These are phyloP conservation scores for Candolleomyces eurysporus DNA, from an alignment of 768 basidiomycete genomes.

Conservation along the genomic window DNA sequence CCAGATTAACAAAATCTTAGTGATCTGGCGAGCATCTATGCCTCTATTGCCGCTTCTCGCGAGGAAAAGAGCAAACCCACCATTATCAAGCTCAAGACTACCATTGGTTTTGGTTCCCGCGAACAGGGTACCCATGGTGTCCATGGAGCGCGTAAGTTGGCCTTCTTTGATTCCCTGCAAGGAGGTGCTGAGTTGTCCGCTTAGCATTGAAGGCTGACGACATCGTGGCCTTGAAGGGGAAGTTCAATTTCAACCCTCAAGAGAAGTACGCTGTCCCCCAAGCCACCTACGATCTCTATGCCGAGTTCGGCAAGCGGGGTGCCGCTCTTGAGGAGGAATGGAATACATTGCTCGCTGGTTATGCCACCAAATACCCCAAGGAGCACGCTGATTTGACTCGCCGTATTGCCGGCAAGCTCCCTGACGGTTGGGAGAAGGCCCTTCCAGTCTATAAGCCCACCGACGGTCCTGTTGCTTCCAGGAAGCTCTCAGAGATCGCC, in stretches of 20 bases:
- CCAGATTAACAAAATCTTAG: constrained; percentile 31
- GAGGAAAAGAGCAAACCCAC: constrained; percentile 81
- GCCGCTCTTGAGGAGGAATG: constrained; percentile 73
- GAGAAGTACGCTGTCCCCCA: constrained; percentile 76
- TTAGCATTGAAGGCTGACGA: constrained; percentile 92
- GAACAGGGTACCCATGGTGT: constrained; percentile 92
- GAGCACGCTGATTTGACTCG: constrained; percentile 87
- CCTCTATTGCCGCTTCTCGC: constrained; percentile 77
- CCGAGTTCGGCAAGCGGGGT: constrained; percentile 65
- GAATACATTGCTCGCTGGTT: constrained; percentile 64
- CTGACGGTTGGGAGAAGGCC: constrained; percentile 80
- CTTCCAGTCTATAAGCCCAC: constrained; percentile 83
- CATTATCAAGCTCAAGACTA: constrained; percentile 82
- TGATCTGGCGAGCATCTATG: constrained; percentile 74
- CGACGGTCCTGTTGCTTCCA: constrained; percentile 85
- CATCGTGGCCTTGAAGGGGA: constrained; percentile 76
- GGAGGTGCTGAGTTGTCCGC: constrained; percentile 5
- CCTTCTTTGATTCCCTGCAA: neutral
- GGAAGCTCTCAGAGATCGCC: constrained; percentile 91
- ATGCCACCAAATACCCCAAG: constrained; percentile 74
- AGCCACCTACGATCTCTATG: constrained; percentile 69
- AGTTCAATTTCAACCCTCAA: constrained; percentile 79
- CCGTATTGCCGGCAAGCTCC: constrained; percentile 80
- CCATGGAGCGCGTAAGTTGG: constrained; percentile 84
- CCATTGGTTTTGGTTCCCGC: constrained; percentile 93